Base-by-base conservation (phyloP, 148 eudicot species). In the Persicaria maculosa region DNA sequence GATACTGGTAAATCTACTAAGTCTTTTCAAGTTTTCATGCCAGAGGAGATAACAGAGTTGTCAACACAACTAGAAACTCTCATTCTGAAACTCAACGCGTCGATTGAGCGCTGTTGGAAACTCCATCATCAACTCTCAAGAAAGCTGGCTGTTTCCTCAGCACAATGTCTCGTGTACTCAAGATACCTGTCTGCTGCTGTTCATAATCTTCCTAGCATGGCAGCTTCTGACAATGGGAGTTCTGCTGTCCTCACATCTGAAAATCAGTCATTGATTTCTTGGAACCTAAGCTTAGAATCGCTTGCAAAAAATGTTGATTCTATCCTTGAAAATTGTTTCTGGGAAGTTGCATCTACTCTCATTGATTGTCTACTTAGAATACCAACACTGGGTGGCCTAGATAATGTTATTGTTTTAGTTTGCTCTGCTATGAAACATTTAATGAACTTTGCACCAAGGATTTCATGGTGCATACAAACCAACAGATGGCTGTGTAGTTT, bases 331-430 rank as follows among this genome's bases (percentile, higher is more conserved):
- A 83, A 79, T 65, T 79, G 77, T 77, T 91, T 85, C 82, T 91
- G 97, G 97, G 91, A 89, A 84, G 87, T 91, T 79, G 86, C 85
- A 70, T 87, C 87, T 73, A 72, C 83, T 54, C 73, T 89, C 79
- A 80, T 91, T 68, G 91, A 89, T 57, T 87, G 87, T 72, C 79
- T 91, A 71, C 87, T 91, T 55, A 81, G 75, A 44, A 76, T 87
- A 47, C 91, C 93, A 75, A 79, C 12, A 71, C 80, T 71, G 74
- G 83, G 87, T 77, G 73, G 80, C 81, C 77, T 89, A 77, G 90
- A 87, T 83, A 83, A 59, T 67, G 82, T 87, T 74, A 64, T 83
- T 53, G 81, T 76, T 46, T 46, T 76, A 9, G 76, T 91, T 68
- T 79, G 90, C 81, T 79, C 78, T 74, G 87, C 88, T 20, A 76